These are phyloP conservation scores for Dothistroma pini DNA, from an alignment of 2,329 filamentous ascomycete genomes.

Conservation along the genomic window DNA sequence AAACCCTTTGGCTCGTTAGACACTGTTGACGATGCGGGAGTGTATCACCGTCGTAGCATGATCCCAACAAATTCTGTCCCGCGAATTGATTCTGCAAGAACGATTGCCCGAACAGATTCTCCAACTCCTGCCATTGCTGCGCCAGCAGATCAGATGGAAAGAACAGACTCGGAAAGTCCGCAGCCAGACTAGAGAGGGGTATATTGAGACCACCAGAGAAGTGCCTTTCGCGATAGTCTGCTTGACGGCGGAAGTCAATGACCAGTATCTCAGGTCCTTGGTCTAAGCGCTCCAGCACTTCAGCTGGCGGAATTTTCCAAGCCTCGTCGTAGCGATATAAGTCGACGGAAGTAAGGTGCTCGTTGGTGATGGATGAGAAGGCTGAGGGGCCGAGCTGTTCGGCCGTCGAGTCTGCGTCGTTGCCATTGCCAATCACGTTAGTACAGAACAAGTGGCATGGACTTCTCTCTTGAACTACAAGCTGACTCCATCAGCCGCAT, in stretches of 20 bases:
- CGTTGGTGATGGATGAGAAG: conserved; percentile 50
- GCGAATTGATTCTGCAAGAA: conserved; percentile 25
- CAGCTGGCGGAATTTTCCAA: conserved; percentile 49
- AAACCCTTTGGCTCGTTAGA: conserved; percentile 49
- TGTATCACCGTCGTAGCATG: conserved; percentile 56
- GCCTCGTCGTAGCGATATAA: conserved; percentile 54
- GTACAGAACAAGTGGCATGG: conserved; percentile 9
- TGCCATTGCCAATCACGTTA: conserved; percentile 19
- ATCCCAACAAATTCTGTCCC: conserved; percentile 42
- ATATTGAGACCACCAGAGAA: conserved; percentile 10
- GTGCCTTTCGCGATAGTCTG: conserved; percentile 4
- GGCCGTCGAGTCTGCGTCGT: conserved; percentile 18
- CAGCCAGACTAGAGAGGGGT: conserved; percentile 39
- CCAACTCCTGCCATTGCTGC: conserved; percentile 48
- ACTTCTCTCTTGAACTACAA: background rate
- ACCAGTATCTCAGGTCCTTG: conserved; percentile 14
- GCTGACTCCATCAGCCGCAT: conserved; percentile 2
- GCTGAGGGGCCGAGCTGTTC: conserved; percentile 40
- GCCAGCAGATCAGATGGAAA: conserved; percentile 43
- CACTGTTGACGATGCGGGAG: conserved; percentile 52
- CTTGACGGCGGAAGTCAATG: conserved; percentile 23
- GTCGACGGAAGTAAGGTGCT: conserved; percentile 50
- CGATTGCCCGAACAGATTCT: conserved; percentile 38
- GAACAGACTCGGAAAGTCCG: conserved; percentile 45
- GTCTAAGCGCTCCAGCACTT: conserved; percentile 34